A percentile compares a stretch with the other conserved stretches of the same genome.
Conservation (phyloP, 148 eudicot species). For the Camellia lanceoleosa region DNA sequence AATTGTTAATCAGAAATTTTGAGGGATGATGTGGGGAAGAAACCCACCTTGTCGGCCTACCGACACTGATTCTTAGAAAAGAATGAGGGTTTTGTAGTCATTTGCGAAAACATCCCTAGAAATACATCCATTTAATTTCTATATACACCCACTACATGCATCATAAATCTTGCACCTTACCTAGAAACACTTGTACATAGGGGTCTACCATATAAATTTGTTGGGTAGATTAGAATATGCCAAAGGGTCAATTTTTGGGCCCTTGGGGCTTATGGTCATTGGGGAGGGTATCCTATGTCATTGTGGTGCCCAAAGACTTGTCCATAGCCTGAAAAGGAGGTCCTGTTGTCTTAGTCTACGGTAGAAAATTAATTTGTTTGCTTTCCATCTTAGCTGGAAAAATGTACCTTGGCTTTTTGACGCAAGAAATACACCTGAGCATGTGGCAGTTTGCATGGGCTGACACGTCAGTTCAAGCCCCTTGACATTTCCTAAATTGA, state of each 20-base stretch:
- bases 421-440: neutral
- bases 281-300: neutral
- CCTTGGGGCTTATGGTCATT: neutral
- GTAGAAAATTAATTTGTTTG: neutral
- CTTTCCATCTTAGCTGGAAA: neutral
- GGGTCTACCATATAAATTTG: neutral
- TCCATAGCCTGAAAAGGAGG: neutral
- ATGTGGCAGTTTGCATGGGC: neutral
- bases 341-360: neutral
- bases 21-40: neutral
- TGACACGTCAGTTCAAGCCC: neutral
- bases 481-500: neutral
- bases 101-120: conserved; percentile 7
- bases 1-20: conserved; percentile 2
- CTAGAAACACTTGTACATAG: too few species aligned
- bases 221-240: neutral
- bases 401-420: neutral
- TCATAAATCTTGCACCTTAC: too few species aligned
- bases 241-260: neutral
- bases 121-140: too few species aligned
- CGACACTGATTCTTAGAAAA: conserved; percentile 29
- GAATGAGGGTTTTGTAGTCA: conserved; percentile 12
- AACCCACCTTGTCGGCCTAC: conserved; percentile 21
- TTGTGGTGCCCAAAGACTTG: neutral
- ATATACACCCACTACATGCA: too few species aligned